Percentiles rank a stretch among this genome's conserved stretches.
Conservation (phyloP, 345 rosid genomes). For the Eucalyptus curtisii region DNA sequence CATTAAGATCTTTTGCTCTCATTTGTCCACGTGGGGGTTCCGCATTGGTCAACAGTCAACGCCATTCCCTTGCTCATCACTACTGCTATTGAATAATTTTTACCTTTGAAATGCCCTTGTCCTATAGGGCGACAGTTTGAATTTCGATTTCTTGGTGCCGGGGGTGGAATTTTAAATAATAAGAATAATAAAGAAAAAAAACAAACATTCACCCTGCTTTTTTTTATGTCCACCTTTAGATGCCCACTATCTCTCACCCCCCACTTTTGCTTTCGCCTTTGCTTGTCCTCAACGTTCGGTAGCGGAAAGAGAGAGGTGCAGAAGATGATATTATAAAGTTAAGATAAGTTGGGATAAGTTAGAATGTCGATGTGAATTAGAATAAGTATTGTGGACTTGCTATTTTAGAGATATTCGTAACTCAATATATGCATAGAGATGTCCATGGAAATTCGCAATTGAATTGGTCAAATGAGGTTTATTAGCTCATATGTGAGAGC, state of each 20-base stretch:
- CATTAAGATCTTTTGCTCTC: background rate
- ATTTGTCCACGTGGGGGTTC: background rate
- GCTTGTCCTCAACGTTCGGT: background rate
- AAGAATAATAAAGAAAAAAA: background rate
- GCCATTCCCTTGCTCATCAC: background rate
- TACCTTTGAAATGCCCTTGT: accelerated
- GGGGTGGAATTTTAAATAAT: background rate
- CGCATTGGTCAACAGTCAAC: background rate
- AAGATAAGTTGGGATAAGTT: background rate
- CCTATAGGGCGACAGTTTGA: background rate
- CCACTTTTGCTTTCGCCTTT: background rate
- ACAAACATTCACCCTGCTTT: background rate
- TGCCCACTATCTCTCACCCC: background rate
- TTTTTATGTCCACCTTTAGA: background rate
- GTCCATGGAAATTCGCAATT: background rate
- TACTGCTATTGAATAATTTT: too few species aligned
- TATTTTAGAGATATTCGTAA: too few species aligned
- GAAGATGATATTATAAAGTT: background rate
- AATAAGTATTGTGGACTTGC: background rate
- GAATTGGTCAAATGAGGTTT: background rate
- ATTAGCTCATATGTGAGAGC: background rate
- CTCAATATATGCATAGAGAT: background rate
- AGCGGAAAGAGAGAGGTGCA: background rate
- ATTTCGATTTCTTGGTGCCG: background rate
- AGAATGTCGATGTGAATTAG: background rate